Base-by-base conservation (phyloP, 345 rosid genomes). In the Sisymbrium irio region DNA sequence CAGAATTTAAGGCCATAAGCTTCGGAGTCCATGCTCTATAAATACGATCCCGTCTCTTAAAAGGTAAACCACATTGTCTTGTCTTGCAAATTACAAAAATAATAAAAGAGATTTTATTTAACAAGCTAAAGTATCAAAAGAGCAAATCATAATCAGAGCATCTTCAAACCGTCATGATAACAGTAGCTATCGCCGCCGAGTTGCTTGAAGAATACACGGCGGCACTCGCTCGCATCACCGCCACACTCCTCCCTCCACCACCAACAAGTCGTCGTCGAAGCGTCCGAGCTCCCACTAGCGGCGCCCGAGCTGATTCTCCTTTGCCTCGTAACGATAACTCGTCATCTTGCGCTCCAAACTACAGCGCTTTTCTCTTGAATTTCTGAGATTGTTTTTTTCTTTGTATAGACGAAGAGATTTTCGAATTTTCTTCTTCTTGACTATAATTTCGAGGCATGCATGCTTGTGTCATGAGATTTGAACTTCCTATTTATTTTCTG, bases 131-230 rank as follows among this genome's bases (percentile, higher is more conserved):
- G n/a, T 59, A 49, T 57, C 41, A 25, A 8, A 57, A 60, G n/a
- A 17, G 19, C 42, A 61, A 61, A 35, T 39, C 49, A 39, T 57
- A 51, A 22, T 25, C 33, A n/a, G 27, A 12, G 15, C 57, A 51
- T 51, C 57, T 51, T 25, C 33, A 51, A 12, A 42, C 3, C 46
- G 22, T 42, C 63, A 78, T 78, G 81, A 78, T 78, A 59, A 72
- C 74, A 15, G 74, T 78, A 42, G 65, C 81, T n/a, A 78, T 78
- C 8, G 77, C 77, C 1, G 81, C 81, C 12, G 74, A 78, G 81
- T 73, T 78, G 57, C 77, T 78, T 47, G 81, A 72, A 53, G 81
- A 78, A 67, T 78, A 72, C 70, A 78, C 81, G 74, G 68, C 33
- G 53, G 81, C 78, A 12, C 74, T 78, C 2, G 60, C 81, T 51